Evolutionary conservation across 352 stramenopile genomes (phyloP), one percentile per base, ranked within the genome.

Genomic region (Phytophthora litchii): DNA sequence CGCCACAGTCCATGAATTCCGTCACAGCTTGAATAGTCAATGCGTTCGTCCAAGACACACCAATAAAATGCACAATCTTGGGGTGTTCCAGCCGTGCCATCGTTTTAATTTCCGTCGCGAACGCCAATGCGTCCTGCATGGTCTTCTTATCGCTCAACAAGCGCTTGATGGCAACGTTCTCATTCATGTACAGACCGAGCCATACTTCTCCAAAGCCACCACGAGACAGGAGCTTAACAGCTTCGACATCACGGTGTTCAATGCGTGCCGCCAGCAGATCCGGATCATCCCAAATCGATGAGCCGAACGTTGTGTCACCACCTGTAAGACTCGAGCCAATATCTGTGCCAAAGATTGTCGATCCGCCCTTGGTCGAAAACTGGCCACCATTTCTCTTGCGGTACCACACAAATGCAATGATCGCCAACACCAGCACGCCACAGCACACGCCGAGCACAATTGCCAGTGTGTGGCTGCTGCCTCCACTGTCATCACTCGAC

Each of bases 181-280:
- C 72, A 38, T 80, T 80, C 67, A 83, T 78, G 68, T 83, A 86
- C 20, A 78, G 40, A 38, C 79, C 82, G 7, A 89, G 58, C 78
- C 78, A 89, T 23, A 91, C 82, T 58, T 91, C 79, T 35, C 81
- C 78, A 40, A 86, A 91, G 0, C 76, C 78, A 60, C 81, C 78
- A 44, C 80, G 78, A 14, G 78, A 81, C n/a, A 89, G 59, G 21
- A 84, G 35, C 59, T 86, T 88, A 23, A 88, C 57, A 1, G 67
- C 62, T 36, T 83, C 64, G 25, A 91, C 64, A 32, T 88, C 70
- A 8, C 56, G 59, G 54, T 80, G 71, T 19, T 89, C 71, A 27
- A 91, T 76, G 34, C 82, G 82, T 6, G 80, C 74, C 7, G 75
- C 76, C 31, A 89, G 45, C 4, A 91, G 57, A 36, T 89, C 77